phyloP scores from a whole-genome alignment of 169 alveolate genomes.

The Theileria luwenshuni region DNA sequence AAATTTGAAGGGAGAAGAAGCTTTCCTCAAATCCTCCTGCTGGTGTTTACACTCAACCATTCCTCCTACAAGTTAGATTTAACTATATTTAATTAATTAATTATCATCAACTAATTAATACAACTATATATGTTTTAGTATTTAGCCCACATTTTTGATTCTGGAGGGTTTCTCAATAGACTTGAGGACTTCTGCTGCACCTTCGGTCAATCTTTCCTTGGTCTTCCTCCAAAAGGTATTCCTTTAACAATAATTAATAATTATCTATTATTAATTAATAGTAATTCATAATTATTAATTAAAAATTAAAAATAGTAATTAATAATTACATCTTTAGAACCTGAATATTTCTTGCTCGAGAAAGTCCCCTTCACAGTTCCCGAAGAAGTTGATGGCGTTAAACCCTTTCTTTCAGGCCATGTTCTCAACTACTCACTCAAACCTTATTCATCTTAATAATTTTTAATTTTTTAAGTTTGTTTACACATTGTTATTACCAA shows the following conservation, averaged over 20 bases:
- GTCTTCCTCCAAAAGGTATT: constrained; percentile 60
- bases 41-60: constrained; percentile 79
- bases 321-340: not conserved
- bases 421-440: constrained; percentile 48
- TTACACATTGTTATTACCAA: not conserved
- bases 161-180: constrained; percentile 60
- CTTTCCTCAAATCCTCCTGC: constrained; percentile 68
- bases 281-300: not conserved
- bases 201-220: constrained; percentile 70
- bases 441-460: not conserved
- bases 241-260: too few relatives aligned
- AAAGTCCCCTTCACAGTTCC: constrained; percentile 35
- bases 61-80: constrained; percentile 40
- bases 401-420: constrained; percentile 73
- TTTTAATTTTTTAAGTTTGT: not conserved
- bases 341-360: constrained; percentile 23
- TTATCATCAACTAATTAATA: too few relatives aligned
- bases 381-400: constrained; percentile 62
- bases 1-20: constrained; percentile 58
- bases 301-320: too few relatives aligned
- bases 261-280: too few relatives aligned
- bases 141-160: constrained; percentile 63
- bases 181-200: constrained; percentile 71
- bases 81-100: too few relatives aligned
- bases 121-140: too few relatives aligned